Evolutionary conservation across 345 rosid genomes (phyloP), one percentile per base, ranked within the genome.

Genomic region (Hirschfeldia incana): DNA sequence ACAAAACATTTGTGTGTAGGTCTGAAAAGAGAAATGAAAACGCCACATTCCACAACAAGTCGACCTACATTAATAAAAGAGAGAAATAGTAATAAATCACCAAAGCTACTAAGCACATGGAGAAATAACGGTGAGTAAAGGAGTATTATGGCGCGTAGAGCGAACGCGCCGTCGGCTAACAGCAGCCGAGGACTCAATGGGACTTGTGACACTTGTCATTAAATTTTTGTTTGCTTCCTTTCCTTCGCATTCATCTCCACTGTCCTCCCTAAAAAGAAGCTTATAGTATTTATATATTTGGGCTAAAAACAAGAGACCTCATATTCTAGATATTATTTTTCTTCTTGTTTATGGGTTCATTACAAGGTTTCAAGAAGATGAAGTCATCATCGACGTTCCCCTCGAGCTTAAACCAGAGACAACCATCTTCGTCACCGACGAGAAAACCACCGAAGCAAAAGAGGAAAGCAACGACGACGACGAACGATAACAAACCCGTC

Each of bases 381-480:
- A 76, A 80, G 30, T 79, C 83, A 79, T 59, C 82, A 69, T 69
- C 76, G 1, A 55, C 79, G 49, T 53, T 75, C 6, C 70, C 62
- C 70, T 29, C 77, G 21, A 65, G 34, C 21, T 74, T 49, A 10
- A 70, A 72, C 42, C 76, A 65, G 21, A 71, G 59, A 17, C 71
- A 77, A 17, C 29, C 76, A 21, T 63, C 32, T n/a, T 44, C 78
- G 1, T 78, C 83, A 16, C 67, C 76, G 15, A 61, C 65, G 6
- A 79, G 27, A 60, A 80, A 63, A 74, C 59, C 34, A 67, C 8
- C 62, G 1, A 80, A 71, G 74, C 80, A 37, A 1, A 73, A 76
- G 78, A 81, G 72, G 8, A 81, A 81, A 51, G 65, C 57, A 1
- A 74, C 70, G 17, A 70, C 64, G 13, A 76, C 67, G n/a, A 68